A percentile compares a stretch with the other conserved stretches of the same genome.
Conservation (phyloP, 257 asterid species). For the Ilex aquifolium region DNA sequence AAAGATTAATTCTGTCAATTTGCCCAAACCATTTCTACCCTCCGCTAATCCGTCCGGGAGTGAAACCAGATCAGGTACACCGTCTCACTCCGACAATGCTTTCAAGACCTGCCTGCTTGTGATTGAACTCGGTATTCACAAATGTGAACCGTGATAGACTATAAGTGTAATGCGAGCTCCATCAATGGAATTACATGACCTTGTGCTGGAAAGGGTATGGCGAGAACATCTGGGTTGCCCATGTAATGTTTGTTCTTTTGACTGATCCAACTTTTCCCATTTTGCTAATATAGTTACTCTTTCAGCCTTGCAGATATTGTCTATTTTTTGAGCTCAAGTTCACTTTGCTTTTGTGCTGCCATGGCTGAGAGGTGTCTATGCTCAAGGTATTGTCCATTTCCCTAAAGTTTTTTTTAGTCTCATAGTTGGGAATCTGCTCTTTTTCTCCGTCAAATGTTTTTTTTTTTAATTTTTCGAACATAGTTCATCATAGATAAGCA, state of each 20-base stretch:
- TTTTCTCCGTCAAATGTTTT: too few relatives aligned
- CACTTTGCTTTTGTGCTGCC: constrained; percentile 1
- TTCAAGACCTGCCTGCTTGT: constrained; percentile 23
- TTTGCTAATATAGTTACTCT: neutral
- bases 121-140: constrained; percentile 33
- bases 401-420: too few relatives aligned
- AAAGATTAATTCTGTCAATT: constrained; percentile 17
- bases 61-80: constrained; percentile 23
- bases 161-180: constrained; percentile 34
- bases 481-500: too few relatives aligned
- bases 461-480: too few relatives aligned
- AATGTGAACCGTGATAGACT: constrained; percentile 42
- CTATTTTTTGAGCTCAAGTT: neutral
- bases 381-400: too few relatives aligned
- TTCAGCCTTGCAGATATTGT: constrained; percentile 3
- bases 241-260: constrained; percentile 12
- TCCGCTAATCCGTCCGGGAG: constrained; percentile 70
- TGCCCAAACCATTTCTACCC: constrained; percentile 42
- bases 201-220: constrained; percentile 50
- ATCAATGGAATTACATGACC: constrained; percentile 57
- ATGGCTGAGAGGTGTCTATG: neutral
- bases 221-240: constrained; percentile 38
- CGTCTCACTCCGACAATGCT: constrained; percentile 19
- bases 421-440: too few relatives aligned
- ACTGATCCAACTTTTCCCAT: neutral